Conservation (phyloP, 306 rosid genomes). For the Inga leiocalycina region DNA sequence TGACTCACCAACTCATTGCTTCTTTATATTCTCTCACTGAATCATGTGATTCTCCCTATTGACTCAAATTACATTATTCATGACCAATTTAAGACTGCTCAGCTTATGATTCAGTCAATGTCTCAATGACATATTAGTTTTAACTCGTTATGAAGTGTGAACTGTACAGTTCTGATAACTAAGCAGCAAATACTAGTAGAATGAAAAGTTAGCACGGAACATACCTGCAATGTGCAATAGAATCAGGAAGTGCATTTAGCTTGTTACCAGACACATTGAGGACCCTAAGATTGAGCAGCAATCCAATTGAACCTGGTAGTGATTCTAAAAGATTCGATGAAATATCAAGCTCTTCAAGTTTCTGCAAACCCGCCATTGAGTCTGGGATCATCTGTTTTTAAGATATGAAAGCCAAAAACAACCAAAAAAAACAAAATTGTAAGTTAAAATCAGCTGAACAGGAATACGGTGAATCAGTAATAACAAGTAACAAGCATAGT, state of each 20-base stretch:
- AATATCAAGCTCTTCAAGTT: slow-evolving; percentile 52
- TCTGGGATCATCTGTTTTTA: slow-evolving; percentile 56
- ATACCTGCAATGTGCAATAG: slow-evolving; percentile 58
- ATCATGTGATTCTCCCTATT: background rate
- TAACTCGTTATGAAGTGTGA: background rate
- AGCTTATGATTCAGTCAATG: background rate
- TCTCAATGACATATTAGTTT: background rate
- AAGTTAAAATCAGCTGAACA: background rate
- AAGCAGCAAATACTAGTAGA: background rate
- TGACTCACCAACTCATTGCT: background rate
- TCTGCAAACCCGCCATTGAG: slow-evolving; percentile 47
- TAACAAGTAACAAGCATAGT: background rate
- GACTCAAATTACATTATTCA: background rate
- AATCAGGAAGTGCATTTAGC: slow-evolving; percentile 49
- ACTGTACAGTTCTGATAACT: background rate
- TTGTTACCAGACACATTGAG: slow-evolving; percentile 54
- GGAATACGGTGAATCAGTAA: background rate
- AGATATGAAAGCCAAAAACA: slow-evolving; percentile 18
- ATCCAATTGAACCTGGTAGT: slow-evolving; percentile 48
- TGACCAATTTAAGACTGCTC: background rate
- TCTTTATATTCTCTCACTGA: background rate
- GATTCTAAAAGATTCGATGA: slow-evolving; percentile 50
- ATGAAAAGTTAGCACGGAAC: background rate
- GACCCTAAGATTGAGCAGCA: slow-evolving; percentile 47
- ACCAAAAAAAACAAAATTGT: background rate